Conservation (phyloP, 2,329 filamentous ascomycete species). For the Davidsoniella virescens region DNA sequence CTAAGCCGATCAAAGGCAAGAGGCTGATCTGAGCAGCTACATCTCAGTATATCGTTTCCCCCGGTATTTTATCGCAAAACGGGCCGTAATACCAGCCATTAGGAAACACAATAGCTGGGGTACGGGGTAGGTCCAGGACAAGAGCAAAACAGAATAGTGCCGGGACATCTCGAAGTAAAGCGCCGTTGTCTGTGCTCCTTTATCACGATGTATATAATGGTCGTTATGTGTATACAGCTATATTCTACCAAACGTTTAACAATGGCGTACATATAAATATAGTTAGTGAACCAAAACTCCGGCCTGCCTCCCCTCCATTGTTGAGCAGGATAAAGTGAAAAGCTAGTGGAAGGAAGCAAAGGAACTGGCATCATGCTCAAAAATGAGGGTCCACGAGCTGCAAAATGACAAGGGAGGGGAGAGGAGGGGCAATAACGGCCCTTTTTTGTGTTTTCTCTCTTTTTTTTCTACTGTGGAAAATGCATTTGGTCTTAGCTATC, state of each 20-base stretch:
- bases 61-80: conserved; percentile 2
- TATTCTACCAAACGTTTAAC: too few relatives aligned
- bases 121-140: not conserved
- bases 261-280: not conserved
- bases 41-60: not conserved
- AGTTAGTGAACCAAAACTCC: not conserved
- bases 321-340: not conserved
- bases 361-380: not conserved
- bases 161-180: too few relatives aligned
- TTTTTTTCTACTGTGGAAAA: not conserved
- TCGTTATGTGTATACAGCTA: too few relatives aligned
- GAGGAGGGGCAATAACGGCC: too few relatives aligned
- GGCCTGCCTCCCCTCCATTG: too few relatives aligned
- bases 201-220: too few relatives aligned
- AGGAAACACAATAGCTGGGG: not conserved
- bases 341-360: not conserved
- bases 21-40: too few relatives aligned
- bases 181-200: too few relatives aligned
- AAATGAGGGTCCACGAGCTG: too few relatives aligned
- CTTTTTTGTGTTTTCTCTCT: not conserved
- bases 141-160: not conserved
- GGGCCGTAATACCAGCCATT: conserved; percentile 2
- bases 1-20: not conserved
- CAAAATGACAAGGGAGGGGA: too few relatives aligned
- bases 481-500: not conserved